A percentile compares a stretch with the other conserved stretches of the same genome.
phyloP scores from a whole-genome alignment of 1,139 yeast genomes.

The Yamadazyma triangularis region DNA sequence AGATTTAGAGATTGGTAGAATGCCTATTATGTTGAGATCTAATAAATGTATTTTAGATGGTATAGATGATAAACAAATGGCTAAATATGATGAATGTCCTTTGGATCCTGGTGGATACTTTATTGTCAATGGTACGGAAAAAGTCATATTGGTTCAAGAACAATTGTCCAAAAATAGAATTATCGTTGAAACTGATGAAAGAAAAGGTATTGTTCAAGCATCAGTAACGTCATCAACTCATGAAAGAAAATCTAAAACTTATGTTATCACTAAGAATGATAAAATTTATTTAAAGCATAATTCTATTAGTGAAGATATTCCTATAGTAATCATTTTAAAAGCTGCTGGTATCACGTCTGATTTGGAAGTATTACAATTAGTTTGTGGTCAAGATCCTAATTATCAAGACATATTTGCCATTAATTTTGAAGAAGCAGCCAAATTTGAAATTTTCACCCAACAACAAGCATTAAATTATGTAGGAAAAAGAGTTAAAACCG shows the following conservation, averaged over 20 bases:
- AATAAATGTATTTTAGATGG: constrained; percentile 85
- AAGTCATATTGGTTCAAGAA: constrained; percentile 94
- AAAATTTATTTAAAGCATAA: constrained; percentile 90
- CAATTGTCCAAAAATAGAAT: constrained; percentile 96
- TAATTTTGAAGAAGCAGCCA: constrained; percentile 92
- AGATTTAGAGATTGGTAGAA: constrained; percentile 91
- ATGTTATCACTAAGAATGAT: constrained; percentile 87
- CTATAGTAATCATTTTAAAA: constrained; percentile 86
- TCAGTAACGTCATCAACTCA: constrained; percentile 97
- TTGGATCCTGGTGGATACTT: constrained; percentile 98
- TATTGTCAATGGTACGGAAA: constrained; percentile 96
- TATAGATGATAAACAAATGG: constrained; percentile 79
- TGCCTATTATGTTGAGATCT: constrained; percentile 96
- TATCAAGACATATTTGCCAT: constrained; percentile 91
- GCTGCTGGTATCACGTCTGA: constrained; percentile 96
- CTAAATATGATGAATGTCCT: constrained; percentile 88
- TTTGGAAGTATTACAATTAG: constrained; percentile 87
- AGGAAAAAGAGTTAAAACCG: constrained; percentile 88
- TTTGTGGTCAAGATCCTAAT: constrained; percentile 82
- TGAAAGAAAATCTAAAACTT: constrained; percentile 95
- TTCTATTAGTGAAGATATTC: constrained; percentile 91
- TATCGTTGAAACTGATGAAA: constrained; percentile 95
- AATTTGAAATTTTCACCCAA: constrained; percentile 81
- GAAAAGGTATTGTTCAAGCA: constrained; percentile 92
- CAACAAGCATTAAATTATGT: constrained; percentile 89